These are phyloP conservation scores for Boletus rex-veris DNA, from an alignment of 768 basidiomycete species.

Conservation along the genomic window DNA sequence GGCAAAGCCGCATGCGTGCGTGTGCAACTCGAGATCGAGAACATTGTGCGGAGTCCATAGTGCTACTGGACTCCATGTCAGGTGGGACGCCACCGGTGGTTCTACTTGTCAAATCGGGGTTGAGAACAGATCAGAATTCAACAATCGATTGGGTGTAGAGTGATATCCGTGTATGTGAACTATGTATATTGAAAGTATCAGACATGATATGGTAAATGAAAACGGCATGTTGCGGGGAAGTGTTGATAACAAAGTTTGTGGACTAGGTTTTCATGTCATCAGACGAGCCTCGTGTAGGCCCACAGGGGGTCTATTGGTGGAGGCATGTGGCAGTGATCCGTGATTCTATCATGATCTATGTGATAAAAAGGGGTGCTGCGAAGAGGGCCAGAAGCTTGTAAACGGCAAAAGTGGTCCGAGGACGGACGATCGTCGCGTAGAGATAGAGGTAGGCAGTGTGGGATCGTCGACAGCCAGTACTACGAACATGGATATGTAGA, in stretches of 20 bases:
- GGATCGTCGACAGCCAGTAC: slow-evolving; percentile 9
- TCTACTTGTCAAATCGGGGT: slow-evolving; percentile 1
- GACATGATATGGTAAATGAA: slow-evolving; percentile 23
- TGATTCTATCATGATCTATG: slow-evolving; percentile 21
- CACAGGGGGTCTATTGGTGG: slow-evolving; percentile 13
- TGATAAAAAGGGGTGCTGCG: slow-evolving; percentile 9
- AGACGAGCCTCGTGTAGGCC: slow-evolving; percentile 19
- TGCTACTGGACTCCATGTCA: slow-evolving; percentile 6
- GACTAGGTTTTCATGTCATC: slow-evolving; percentile 13
- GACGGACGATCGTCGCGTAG: slow-evolving; percentile 7
- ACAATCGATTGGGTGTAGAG: slow-evolving; percentile 7
- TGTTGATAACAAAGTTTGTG: slow-evolving; percentile 11
- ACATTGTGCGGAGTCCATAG: slow-evolving; percentile 42
- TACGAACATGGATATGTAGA: too few species aligned
- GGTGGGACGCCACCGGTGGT: slow-evolving; percentile 17
- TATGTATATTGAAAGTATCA: slow-evolving; percentile 1
- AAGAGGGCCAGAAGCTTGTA: neutral
- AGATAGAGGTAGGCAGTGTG: slow-evolving; percentile 2
- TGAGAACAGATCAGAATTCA: slow-evolving; percentile 1
- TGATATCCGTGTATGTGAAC: slow-evolving; percentile 14
- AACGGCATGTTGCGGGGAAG: slow-evolving; percentile 28
- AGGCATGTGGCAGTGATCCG: slow-evolving; percentile 4
- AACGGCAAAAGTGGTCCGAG: neutral
- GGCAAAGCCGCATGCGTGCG: slow-evolving; percentile 63
- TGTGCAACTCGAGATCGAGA: slow-evolving; percentile 63